A percentile compares a stretch with the other conserved stretches of the same genome.
Conservation (phyloP, 1,284 basidiomycete species). For the Rhizoctonia solani region DNA sequence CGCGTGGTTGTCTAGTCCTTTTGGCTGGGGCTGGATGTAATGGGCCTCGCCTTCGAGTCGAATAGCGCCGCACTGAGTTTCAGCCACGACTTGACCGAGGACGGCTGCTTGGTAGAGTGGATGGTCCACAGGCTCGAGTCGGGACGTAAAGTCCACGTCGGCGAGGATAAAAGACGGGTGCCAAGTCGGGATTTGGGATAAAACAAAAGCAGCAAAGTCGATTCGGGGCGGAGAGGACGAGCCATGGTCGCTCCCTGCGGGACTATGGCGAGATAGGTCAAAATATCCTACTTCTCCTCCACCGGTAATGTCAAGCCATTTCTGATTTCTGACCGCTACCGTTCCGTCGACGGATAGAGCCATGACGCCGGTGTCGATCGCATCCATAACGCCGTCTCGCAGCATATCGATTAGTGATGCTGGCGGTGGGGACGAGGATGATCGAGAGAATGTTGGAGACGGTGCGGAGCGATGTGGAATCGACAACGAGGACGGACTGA, state of each 20-base stretch:
- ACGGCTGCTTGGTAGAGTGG: conserved; percentile 17
- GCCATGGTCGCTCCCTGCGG: no score
- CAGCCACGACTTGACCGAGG: conserved; percentile 4
- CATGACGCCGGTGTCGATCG: conserved; percentile 12
- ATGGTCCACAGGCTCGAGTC: neutral
- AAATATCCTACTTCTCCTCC: neutral
- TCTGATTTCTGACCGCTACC: conserved; percentile 13
- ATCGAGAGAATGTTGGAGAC: neutral
- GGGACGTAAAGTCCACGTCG: neutral
- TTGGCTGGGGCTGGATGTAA: no score
- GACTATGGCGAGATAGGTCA: no score
- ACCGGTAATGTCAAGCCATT: conserved; percentile 1
- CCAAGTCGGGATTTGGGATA: neutral
- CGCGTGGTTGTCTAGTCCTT: no score
- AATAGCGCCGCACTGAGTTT: conserved; percentile 19
- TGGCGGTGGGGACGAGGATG: neutral
- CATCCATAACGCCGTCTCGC: conserved; percentile 19
- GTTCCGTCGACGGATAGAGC: conserved; percentile 6
- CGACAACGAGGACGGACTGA: no score
- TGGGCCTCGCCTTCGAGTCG: no score
- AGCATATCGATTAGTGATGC: neutral
- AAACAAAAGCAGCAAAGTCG: neutral
- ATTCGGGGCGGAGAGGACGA: no score
- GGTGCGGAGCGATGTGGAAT: neutral
- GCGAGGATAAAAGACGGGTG: conserved; percentile 1